These are phyloP conservation scores for Leccinum variicolor DNA, from an alignment of 768 basidiomycete species.

Conservation along the genomic window DNA sequence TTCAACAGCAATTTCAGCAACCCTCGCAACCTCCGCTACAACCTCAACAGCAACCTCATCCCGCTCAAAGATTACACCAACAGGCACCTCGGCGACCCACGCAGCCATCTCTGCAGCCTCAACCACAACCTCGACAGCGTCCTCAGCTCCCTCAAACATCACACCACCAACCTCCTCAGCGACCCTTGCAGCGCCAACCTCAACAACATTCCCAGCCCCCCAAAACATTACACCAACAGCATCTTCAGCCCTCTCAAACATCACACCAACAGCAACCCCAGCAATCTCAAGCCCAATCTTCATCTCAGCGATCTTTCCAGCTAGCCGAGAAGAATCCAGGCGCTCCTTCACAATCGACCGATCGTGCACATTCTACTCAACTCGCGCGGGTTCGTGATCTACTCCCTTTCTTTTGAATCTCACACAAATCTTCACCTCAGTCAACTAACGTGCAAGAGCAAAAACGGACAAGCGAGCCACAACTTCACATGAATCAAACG, in stretches of 20 bases:
- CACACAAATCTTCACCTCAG: background rate
- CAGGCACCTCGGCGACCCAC: background rate
- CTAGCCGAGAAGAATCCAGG: background rate
- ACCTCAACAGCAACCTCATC: background rate
- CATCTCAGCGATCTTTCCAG: background rate
- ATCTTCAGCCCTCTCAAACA: background rate
- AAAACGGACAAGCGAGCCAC: background rate
- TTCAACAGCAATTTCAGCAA: slow-evolving; percentile 1
- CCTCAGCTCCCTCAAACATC: background rate
- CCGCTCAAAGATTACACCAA: background rate
- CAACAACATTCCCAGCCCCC: background rate
- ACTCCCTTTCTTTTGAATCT: background rate
- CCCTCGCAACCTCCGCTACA: background rate
- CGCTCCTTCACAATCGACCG: background rate
- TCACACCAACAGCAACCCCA: background rate
- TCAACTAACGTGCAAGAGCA: slow-evolving; percentile 6
- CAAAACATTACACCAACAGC: background rate
- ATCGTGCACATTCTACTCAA: background rate
- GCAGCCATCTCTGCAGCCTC: background rate
- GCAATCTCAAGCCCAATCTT: background rate
- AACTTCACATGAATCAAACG: slow-evolving; percentile 5
- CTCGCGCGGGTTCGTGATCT: slow-evolving; percentile 1
- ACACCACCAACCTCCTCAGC: background rate
- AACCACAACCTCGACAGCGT: background rate
- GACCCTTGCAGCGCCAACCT: background rate